phyloP scores from a whole-genome alignment of 164 flowering plant species.

The Vitis rotundifolia region DNA sequence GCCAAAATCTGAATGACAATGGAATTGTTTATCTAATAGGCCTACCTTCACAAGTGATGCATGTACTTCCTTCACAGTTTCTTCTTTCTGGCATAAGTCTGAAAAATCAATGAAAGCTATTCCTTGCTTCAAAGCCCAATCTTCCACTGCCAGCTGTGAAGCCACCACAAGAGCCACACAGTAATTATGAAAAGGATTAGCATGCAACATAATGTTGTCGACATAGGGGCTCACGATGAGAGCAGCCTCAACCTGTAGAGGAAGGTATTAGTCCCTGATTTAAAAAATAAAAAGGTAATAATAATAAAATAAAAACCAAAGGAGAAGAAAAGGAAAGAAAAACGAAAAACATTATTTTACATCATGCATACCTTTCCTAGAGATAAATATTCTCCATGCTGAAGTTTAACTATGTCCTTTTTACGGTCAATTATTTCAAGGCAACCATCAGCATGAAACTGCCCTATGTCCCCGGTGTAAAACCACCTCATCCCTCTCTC shows the following conservation, averaged over 20 bases:
- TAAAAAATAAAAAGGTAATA: no score
- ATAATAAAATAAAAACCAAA: no score
- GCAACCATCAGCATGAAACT: conserved; percentile 90
- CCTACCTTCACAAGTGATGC: conserved; percentile 79
- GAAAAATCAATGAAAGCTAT: conserved; percentile 48
- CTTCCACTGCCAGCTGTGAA: conserved; percentile 58
- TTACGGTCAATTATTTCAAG: conserved; percentile 96
- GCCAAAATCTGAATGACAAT: background rate
- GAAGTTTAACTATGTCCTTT: conserved; percentile 97
- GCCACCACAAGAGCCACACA: conserved; percentile 95
- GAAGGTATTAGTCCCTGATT: conserved; percentile 11
- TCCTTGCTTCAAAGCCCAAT: conserved; percentile 73
- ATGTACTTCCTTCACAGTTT: conserved; percentile 71
- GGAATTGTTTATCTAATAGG: background rate
- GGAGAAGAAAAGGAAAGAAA: no score
- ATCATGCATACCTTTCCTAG: conserved; percentile 75
- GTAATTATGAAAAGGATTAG: conserved; percentile 86
- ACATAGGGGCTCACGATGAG: conserved; percentile 73
- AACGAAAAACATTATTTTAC: background rate
- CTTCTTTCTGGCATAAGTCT: conserved; percentile 70
- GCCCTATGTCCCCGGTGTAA: conserved; percentile 93
- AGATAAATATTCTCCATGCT: conserved; percentile 98
- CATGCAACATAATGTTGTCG: conserved; percentile 90
- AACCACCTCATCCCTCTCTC: conserved; percentile 97
- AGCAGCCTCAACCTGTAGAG: conserved; percentile 84